Base-by-base conservation (phyloP, 2,329 filamentous ascomycete species). In the Calonectria pauciramosa region DNA sequence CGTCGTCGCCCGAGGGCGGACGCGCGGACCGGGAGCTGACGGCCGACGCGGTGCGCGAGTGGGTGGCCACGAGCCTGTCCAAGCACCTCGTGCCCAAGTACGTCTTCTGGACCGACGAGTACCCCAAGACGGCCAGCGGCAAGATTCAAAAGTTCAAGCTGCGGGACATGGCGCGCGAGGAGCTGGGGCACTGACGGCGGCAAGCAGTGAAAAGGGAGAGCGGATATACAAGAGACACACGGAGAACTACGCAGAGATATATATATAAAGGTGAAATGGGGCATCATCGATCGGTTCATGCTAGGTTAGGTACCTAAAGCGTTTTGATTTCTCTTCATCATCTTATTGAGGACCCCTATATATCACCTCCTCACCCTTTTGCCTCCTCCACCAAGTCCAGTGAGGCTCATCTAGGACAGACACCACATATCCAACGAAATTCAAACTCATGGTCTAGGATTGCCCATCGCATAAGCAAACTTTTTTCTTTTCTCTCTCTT, bases 101-200 rank as follows among this genome's bases (percentile, higher is more conserved):
- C 82, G 90, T 99, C n/a, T 98, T 98, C 83, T 98, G 94, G 90
- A 89, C 94, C 0, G 89, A 93, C 0, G 91, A 92, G n/a, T 97
- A 95, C 83, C 96, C 96, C 26, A 98, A 98, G 90, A 99, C 97
- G 44, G 94, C 96, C 8, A 98, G 95, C 83, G 96, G 96, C 30
- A 99, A 99, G 91, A 96, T 99, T 71, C 95, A 98, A 87, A 98
- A 99, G 87, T 98, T 94, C 83, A 96, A 94, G 87, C 84, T 99
- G 80, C 91, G 91, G 81, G 94, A 96, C 20, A 87, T 90, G 81
- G 96, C 88, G 1, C 84, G 82, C 78, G 83, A 85, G 76, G 65
- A 86, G 10, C 65, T 87, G 3, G 3, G 75, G 75, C 23, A 49
- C 65, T 4, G 47, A 44, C 20, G 65, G 34, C 34, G 34, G 49